Percentiles rank a stretch among this genome's conserved stretches.
phyloP scores from a whole-genome alignment of 129 eudicot genomes.

The Solidago caesia region DNA sequence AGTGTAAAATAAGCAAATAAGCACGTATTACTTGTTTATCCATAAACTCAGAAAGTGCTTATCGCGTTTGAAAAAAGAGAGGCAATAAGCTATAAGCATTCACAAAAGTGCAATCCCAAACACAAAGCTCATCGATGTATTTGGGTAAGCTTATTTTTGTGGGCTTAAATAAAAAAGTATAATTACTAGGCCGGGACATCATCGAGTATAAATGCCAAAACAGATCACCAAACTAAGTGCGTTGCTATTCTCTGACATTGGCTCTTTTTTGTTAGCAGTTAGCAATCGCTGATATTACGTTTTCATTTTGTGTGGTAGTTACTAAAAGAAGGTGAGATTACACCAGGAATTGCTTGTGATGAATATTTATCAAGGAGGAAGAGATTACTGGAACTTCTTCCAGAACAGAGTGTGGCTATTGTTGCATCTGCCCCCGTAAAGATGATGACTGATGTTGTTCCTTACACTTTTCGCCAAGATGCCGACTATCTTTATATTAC shows the following conservation, averaged over 20 bases:
- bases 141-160: not conserved
- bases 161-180: not conserved
- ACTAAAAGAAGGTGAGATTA: slow-evolving; percentile 86
- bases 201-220: not conserved
- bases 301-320: slow-evolving; percentile 41
- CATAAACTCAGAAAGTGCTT: too few species aligned
- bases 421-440: slow-evolving; percentile 89
- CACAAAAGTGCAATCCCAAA: too few species aligned
- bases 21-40: too few species aligned
- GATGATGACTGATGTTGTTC: slow-evolving; percentile 98
- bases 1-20: too few species aligned
- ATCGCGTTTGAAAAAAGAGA: too few species aligned
- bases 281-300: not conserved
- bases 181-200: not conserved
- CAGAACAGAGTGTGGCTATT: slow-evolving; percentile 76
- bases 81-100: too few species aligned
- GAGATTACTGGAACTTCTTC: slow-evolving; percentile 76
- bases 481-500: slow-evolving; percentile 83
- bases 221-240: not conserved
- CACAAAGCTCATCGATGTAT: not conserved
- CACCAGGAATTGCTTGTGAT: slow-evolving; percentile 76
- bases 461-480: slow-evolving; percentile 89
- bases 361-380: slow-evolving; percentile 76
- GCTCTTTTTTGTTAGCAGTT: not conserved
- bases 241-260: not conserved